Percentiles rank a stretch among this genome's conserved stretches.
Conservation (phyloP, 352 stramenopile genomes). For the Phytophthora fragariaefolia region DNA sequence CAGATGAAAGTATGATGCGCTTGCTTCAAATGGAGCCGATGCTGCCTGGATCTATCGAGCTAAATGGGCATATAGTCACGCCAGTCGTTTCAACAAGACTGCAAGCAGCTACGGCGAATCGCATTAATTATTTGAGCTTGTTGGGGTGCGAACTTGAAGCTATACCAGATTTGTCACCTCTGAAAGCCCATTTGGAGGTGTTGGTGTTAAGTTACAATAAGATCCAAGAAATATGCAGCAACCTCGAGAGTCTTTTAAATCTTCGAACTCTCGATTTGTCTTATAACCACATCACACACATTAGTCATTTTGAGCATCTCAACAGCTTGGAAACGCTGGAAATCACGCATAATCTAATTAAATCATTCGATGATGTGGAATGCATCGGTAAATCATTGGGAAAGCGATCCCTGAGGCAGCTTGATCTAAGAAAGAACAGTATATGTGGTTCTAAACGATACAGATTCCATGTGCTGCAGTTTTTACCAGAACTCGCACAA, state of each 20-base stretch:
- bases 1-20: conserved; percentile 37
- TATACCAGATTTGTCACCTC: conserved; percentile 49
- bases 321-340: conserved; percentile 51
- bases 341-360: conserved; percentile 71
- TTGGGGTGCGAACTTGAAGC: conserved; percentile 57
- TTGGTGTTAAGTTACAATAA: conserved; percentile 81
- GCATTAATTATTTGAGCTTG: conserved; percentile 58
- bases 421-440: conserved; percentile 78
- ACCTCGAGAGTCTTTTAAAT: conserved; percentile 41
- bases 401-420: conserved; percentile 30
- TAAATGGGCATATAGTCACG: background rate
- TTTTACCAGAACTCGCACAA: conserved; percentile 43
- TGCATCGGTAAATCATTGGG: conserved; percentile 35
- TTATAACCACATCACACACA: conserved; percentile 59
- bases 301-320: conserved; percentile 57
- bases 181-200: conserved; percentile 56
- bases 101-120: conserved; percentile 18
- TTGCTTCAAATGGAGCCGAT: conserved; percentile 57
- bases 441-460: conserved; percentile 75
- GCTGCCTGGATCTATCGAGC: conserved; percentile 18
- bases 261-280: conserved; percentile 69
- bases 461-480: conserved; percentile 64
- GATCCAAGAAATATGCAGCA: conserved; percentile 48
- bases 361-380: conserved; percentile 58
- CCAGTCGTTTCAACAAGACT: conserved; percentile 14